Percentiles rank a stretch among this genome's conserved stretches.
phyloP scores from a whole-genome alignment of 2,329 filamentous ascomycete species.

The Cytospora paraplurivora region DNA sequence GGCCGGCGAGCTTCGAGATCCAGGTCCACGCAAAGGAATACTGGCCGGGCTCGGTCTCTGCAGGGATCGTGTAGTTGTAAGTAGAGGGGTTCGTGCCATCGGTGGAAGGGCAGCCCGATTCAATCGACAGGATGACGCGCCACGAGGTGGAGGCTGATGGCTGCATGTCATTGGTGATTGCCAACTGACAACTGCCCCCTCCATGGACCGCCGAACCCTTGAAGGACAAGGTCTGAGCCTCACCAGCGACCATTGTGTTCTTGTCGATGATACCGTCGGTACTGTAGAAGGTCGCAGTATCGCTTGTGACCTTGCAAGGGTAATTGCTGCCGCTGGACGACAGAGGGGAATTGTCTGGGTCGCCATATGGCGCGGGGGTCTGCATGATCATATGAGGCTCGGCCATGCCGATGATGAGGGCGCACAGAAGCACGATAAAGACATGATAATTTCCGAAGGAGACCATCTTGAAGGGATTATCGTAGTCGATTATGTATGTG shows the following conservation, averaged over 20 bases:
- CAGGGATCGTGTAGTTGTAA: constrained; percentile 73
- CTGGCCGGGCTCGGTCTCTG: constrained; percentile 70
- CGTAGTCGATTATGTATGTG: background rate
- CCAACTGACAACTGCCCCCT: constrained; percentile 92
- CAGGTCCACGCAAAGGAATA: constrained; percentile 90
- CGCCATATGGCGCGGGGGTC: constrained; percentile 31
- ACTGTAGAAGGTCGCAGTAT: constrained; percentile 25
- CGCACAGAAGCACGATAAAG: constrained; percentile 7
- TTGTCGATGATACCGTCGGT: constrained; percentile 22
- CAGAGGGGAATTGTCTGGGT: constrained; percentile 25
- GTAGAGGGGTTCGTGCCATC: constrained; percentile 55
- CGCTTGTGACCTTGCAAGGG: constrained; percentile 27
- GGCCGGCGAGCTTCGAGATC: constrained; percentile 77
- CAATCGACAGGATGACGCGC: constrained; percentile 87
- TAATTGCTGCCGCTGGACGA: constrained; percentile 19
- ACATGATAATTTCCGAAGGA: background rate
- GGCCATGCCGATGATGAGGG: constrained; percentile 4
- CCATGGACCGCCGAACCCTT: constrained; percentile 69
- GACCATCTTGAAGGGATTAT: constrained; percentile 5
- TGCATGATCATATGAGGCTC: constrained; percentile 34
- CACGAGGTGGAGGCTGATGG: constrained; percentile 70
- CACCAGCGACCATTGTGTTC: constrained; percentile 27
- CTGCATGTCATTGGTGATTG: constrained; percentile 74
- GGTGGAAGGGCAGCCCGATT: constrained; percentile 79
- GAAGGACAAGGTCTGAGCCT: constrained; percentile 24